phyloP scores from a whole-genome alignment of 2,329 filamentous ascomycete genomes.

The Sporothrix protearum region DNA sequence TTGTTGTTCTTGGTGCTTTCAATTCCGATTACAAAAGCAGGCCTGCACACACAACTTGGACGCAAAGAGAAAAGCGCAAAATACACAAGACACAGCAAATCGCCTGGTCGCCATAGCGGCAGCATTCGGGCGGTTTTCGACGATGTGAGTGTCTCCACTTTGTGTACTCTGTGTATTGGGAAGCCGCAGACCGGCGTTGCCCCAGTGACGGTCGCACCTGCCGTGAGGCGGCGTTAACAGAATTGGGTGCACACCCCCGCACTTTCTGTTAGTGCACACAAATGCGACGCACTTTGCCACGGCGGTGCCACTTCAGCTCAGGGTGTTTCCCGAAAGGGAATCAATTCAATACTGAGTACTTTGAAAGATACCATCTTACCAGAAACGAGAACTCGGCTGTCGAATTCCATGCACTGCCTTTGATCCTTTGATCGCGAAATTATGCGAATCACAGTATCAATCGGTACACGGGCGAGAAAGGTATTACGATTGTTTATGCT shows the following conservation, averaged over 20 bases:
- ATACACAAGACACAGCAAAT: background rate
- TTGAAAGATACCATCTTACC: too few relatives aligned
- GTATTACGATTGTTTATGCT: background rate
- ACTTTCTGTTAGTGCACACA: constrained; percentile 8
- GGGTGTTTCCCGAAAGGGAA: background rate
- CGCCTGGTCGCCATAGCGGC: background rate
- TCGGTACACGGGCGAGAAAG: background rate
- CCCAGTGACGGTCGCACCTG: constrained; percentile 4
- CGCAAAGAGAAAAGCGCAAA: background rate
- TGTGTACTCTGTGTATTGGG: constrained; percentile 1
- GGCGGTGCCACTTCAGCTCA: background rate
- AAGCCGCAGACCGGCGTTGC: constrained; percentile 5
- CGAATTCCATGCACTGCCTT: background rate
- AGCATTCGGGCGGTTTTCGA: background rate
- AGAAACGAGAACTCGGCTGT: background rate
- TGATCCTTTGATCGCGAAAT: background rate
- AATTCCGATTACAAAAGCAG: constrained; percentile 1
- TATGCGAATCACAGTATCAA: background rate
- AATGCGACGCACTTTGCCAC: background rate
- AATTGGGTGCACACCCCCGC: background rate
- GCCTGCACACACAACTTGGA: background rate
- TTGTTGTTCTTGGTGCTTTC: background rate
- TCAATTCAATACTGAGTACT: background rate
- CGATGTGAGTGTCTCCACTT: constrained; percentile 14
- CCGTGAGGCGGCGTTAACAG: background rate